phyloP scores from a whole-genome alignment of 2,329 filamentous ascomycete species.

The Fusarium oligoseptatum region DNA sequence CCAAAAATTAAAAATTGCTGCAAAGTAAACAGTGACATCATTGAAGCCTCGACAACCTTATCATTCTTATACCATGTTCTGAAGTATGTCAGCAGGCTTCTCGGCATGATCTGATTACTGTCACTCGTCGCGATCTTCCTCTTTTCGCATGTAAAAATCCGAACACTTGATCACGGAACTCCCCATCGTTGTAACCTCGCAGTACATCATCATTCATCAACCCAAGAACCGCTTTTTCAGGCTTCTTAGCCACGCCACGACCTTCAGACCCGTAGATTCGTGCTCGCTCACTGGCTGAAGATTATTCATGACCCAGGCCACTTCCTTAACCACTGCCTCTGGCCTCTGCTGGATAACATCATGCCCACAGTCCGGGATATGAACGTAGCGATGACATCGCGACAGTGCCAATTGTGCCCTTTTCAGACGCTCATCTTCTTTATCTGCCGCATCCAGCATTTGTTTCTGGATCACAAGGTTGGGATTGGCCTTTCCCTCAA shows the following conservation, averaged over 20 bases:
- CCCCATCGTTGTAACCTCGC: not conserved
- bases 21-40: not conserved
- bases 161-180: not conserved
- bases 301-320: slow-evolving; percentile 35
- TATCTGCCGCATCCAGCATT: slow-evolving; percentile 27
- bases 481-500: not conserved
- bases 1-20: not conserved
- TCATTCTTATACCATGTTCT: no score
- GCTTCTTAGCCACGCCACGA: not conserved
- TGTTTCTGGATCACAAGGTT: slow-evolving; percentile 20
- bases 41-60: not conserved
- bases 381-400: slow-evolving; percentile 29
- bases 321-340: slow-evolving; percentile 27
- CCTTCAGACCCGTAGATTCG: not conserved
- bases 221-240: not conserved
- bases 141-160: not conserved
- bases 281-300: not conserved
- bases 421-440: slow-evolving; percentile 40
- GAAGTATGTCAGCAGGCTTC: no score
- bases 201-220: not conserved
- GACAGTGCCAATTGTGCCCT: slow-evolving; percentile 35
- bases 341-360: slow-evolving; percentile 29
- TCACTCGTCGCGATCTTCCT: no score
- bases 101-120: no score
- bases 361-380: slow-evolving; percentile 38